Evolutionary conservation across 2,329 filamentous ascomycete genomes (phyloP).

Genomic region (Purpureocillium lavendulum): DNA sequence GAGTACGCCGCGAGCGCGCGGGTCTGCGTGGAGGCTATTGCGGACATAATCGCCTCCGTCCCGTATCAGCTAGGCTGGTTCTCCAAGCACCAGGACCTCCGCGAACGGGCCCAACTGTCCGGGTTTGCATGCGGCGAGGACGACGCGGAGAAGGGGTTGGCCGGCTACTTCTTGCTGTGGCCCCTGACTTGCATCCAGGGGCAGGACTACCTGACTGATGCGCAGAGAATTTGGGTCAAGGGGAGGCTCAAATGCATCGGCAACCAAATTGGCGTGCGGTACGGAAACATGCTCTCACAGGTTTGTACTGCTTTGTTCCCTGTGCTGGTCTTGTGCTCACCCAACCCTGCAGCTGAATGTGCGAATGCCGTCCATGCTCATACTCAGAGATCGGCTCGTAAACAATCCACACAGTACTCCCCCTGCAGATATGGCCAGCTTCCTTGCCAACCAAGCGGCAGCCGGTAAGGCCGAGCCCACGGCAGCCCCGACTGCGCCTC

Average conservation of each 20-base stretch:
- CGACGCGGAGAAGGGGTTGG: constrained; percentile 40
- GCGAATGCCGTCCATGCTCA: constrained; percentile 53
- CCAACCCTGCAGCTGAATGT: constrained; percentile 44
- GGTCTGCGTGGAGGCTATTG: constrained; percentile 40
- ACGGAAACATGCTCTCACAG: constrained; percentile 45
- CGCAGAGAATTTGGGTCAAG: constrained; percentile 44
- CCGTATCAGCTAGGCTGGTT: constrained; percentile 54
- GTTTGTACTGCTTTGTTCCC: constrained; percentile 26
- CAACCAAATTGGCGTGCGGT: constrained; percentile 46
- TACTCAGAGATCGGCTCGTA: constrained; percentile 33
- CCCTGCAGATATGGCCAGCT: neutral
- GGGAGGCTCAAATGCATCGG: constrained; percentile 46
- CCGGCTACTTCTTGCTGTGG: constrained; percentile 51
- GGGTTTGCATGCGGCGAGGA: constrained; percentile 42
- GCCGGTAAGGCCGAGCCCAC: neutral
- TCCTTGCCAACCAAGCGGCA: neutral
- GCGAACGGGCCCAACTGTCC: constrained; percentile 27
- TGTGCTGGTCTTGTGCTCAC: neutral
- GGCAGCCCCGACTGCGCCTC: neutral
- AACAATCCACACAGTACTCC: constrained; percentile 2
- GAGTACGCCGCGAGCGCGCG: constrained; percentile 47
- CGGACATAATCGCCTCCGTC: constrained; percentile 49
- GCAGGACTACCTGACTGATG: constrained; percentile 50
- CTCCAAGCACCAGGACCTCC: constrained; percentile 30
- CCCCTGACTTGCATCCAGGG: constrained; percentile 42